Conservation (phyloP, 805 yeast genomes). For the Candida endomychidarum region DNA sequence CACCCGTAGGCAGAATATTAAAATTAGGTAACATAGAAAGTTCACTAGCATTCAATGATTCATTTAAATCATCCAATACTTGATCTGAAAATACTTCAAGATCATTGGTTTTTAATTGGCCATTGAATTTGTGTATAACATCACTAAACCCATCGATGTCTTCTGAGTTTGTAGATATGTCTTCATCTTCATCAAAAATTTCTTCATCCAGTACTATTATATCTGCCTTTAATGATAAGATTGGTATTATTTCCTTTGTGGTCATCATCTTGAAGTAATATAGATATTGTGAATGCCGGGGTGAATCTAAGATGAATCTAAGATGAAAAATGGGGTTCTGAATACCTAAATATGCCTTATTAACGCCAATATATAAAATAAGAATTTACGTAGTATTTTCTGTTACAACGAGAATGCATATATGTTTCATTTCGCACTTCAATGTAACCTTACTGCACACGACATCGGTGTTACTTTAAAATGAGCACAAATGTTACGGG, state of each 20-base stretch:
- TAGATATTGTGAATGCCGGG: no score
- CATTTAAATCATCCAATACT: conserved; percentile 26
- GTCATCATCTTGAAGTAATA: neutral
- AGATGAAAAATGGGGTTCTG: no score
- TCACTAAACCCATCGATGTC: conserved; percentile 10
- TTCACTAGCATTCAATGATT: conserved; percentile 27
- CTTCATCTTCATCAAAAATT: conserved; percentile 6
- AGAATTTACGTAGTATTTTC: conserved; percentile 4
- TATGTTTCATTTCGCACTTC: conserved; percentile 6
- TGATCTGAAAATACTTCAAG: conserved; percentile 19
- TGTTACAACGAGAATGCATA: conserved; percentile 2
- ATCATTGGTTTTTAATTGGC: conserved; percentile 4
- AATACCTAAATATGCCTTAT: neutral
- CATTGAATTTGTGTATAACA: conserved; percentile 6
- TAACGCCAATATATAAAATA: conserved; percentile 1
- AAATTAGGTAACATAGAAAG: conserved; percentile 43
- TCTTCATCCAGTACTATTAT: conserved; percentile 2
- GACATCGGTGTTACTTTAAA: conserved; percentile 1
- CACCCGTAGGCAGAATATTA: conserved; percentile 38
- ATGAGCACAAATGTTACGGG: neutral
- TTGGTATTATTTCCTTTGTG: conserved; percentile 3
- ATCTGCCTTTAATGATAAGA: neutral
- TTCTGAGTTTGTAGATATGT: conserved; percentile 4
- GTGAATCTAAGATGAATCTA: no score
- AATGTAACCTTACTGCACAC: conserved; percentile 6